Evolutionary conservation across 73 alveolate species (phyloP), one percentile per base, ranked within the genome.

Genomic region (Urostyla sp.): DNA sequence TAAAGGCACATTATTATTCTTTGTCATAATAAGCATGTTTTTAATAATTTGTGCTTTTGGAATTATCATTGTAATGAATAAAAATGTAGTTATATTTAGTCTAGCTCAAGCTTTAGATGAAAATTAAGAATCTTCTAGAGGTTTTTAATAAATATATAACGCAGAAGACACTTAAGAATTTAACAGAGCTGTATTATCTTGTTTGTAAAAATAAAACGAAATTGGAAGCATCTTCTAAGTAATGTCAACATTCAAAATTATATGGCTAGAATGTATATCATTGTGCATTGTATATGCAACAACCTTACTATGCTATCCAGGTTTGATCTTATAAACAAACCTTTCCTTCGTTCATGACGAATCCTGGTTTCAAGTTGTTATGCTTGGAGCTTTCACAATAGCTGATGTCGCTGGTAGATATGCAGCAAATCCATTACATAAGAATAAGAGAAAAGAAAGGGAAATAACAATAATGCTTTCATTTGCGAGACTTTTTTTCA

Each of bases 261-360:
- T 69, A 20, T 69, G 83, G 83, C 69, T 69, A 46, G 83, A 69
- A 30, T 15, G 50, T 27, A 13, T 49, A 16, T 24, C 45, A 6
- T 38, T 69, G 3, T 69, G 13, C 37, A 5, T 69, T 1, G 72
- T 69, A 0, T 69, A 69, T 30, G 40, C 27, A 11, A 48, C 44
- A 1, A 46, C 83, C 34, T 46, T 69, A 69, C 57, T 69, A 5
- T 69, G 83, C 60, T 80, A 67, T 67, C 90, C 90, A 6, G 90
- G 90, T 16, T 0, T 67, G 5, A 38, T 67, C 21, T 56, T 61
- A 6, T 28, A 80, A 34, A 80, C 84, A 1, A 21, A 40, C 13
- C 38, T 80, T 24, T 20, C 83, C 10, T 80, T 80, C 54, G 30
- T 50, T 10, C 36, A 26, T 2, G 75, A 67, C 40, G 80, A 46